A percentile compares a stretch with the other conserved stretches of the same genome.
phyloP scores from a whole-genome alignment of 2,329 filamentous ascomycete species.

The Orbilia brochopaga region DNA sequence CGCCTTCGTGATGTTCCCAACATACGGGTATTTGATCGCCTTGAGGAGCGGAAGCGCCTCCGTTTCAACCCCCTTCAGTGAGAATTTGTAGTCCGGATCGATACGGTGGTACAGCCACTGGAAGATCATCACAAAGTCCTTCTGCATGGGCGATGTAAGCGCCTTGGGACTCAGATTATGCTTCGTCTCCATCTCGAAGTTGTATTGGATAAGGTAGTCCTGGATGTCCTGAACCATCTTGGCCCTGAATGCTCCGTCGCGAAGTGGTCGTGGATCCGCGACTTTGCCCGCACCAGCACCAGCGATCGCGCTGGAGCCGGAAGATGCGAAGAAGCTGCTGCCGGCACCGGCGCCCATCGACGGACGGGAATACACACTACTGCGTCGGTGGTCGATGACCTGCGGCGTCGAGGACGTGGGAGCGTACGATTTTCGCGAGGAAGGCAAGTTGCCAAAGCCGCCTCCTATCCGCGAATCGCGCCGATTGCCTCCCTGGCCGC shows the following conservation, averaged over 20 bases:
- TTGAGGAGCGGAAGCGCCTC: conserved; percentile 92
- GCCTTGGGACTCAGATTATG: conserved; percentile 89
- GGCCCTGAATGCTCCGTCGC: conserved; percentile 78
- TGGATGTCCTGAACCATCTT: conserved; percentile 86
- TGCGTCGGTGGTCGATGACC: conserved; percentile 69
- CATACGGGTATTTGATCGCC: conserved; percentile 91
- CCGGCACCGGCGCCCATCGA: conserved; percentile 69
- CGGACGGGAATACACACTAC: conserved; percentile 81
- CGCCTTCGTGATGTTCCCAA: conserved; percentile 94
- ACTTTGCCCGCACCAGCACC: conserved; percentile 32
- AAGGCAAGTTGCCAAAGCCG: conserved; percentile 70
- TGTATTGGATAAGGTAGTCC: conserved; percentile 89
- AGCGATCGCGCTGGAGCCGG: conserved; percentile 76
- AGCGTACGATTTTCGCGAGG: conserved; percentile 73
- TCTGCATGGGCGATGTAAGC: conserved; percentile 92
- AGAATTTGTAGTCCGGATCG: conserved; percentile 87
- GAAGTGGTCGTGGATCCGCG: conserved; percentile 82
- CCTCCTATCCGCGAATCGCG: conserved; percentile 58
- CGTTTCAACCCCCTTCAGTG: conserved; percentile 87
- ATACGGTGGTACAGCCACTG: conserved; percentile 97
- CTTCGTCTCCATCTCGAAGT: conserved; percentile 98
- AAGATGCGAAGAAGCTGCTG: conserved; percentile 90
- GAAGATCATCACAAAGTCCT: conserved; percentile 97
- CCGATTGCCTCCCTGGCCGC: conserved; percentile 82
- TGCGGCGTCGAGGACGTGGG: conserved; percentile 64